These are phyloP conservation scores for Leccinum fibrillosum DNA, from an alignment of 768 basidiomycete genomes.

Conservation along the genomic window DNA sequence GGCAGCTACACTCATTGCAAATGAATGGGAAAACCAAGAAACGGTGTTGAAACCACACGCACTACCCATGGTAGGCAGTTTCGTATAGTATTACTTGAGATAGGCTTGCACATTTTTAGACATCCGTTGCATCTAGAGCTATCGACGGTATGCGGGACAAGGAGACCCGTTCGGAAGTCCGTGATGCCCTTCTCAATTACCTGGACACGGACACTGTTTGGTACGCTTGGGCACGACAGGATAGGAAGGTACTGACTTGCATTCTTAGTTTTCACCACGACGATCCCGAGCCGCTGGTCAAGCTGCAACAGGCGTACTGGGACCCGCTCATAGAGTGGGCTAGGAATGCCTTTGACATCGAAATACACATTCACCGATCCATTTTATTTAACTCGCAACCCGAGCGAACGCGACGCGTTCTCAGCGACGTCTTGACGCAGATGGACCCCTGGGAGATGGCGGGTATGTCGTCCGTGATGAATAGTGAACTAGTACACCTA, in stretches of 20 bases:
- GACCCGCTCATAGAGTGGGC: slow-evolving; percentile 84
- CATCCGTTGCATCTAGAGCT: slow-evolving; percentile 86
- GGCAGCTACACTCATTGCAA: slow-evolving; percentile 81
- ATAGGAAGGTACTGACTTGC: background rate
- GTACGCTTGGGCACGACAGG: slow-evolving; percentile 37
- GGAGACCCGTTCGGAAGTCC: slow-evolving; percentile 56
- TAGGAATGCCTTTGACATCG: slow-evolving; percentile 57
- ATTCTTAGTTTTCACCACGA: slow-evolving; percentile 74
- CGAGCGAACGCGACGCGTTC: slow-evolving; percentile 56
- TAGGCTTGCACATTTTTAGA: slow-evolving; percentile 47
- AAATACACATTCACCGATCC: slow-evolving; percentile 68
- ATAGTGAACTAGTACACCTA: background rate
- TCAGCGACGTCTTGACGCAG: slow-evolving; percentile 52
- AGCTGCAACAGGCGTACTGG: slow-evolving; percentile 83
- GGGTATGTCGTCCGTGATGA: slow-evolving; percentile 46
- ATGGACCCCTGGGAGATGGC: slow-evolving; percentile 88
- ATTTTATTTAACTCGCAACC: slow-evolving; percentile 71
- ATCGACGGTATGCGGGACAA: slow-evolving; percentile 72
- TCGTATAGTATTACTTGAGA: background rate
- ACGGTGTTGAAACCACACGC: slow-evolving; percentile 84
- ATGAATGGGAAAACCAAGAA: slow-evolving; percentile 96
- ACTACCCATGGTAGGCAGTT: slow-evolving; percentile 72
- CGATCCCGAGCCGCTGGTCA: slow-evolving; percentile 69
- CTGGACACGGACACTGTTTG: slow-evolving; percentile 94
- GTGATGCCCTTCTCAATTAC: slow-evolving; percentile 71